A percentile compares a stretch with the other conserved stretches of the same genome.
These are phyloP conservation scores for Trichoderma orchidacearum DNA, from an alignment of 495 filamentous ascomycete genomes.

Conservation along the genomic window DNA sequence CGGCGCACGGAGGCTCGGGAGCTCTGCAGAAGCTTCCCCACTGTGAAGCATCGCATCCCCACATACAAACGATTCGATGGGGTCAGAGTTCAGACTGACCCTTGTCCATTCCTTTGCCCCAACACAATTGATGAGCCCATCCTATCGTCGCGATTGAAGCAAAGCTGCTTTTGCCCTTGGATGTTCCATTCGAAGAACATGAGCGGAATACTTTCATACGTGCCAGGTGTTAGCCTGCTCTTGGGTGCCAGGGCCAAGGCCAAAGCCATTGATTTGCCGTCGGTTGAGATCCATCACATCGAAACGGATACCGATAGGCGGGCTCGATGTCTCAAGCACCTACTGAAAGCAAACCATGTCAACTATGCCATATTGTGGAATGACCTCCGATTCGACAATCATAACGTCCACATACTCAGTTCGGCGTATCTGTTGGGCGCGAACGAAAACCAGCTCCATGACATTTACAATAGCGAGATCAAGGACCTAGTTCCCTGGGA, in stretches of 20 bases:
- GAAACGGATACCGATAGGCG: constrained; percentile 68
- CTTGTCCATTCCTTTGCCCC: no score
- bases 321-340: constrained; percentile 73
- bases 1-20: not conserved
- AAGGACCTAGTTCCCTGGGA: constrained; percentile 66
- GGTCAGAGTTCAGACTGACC: no score
- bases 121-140: not conserved
- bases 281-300: constrained; percentile 61
- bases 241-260: not conserved
- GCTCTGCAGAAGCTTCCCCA: not conserved
- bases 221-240: not conserved
- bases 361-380: constrained; percentile 78
- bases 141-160: not conserved
- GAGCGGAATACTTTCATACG: not conserved
- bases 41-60: not conserved
- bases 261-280: constrained; percentile 44
- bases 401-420: constrained; percentile 70
- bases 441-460: constrained; percentile 51
- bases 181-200: not conserved
- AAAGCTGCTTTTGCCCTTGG: not conserved
- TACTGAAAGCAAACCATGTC: constrained; percentile 80
- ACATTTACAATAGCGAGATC: constrained; percentile 65
- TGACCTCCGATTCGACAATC: constrained; percentile 70
- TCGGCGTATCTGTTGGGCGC: constrained; percentile 80
- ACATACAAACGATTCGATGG: not conserved